Evolutionary conservation across 2,329 filamentous ascomycete genomes (phyloP).

Genomic region (Fusarium floridanum): DNA sequence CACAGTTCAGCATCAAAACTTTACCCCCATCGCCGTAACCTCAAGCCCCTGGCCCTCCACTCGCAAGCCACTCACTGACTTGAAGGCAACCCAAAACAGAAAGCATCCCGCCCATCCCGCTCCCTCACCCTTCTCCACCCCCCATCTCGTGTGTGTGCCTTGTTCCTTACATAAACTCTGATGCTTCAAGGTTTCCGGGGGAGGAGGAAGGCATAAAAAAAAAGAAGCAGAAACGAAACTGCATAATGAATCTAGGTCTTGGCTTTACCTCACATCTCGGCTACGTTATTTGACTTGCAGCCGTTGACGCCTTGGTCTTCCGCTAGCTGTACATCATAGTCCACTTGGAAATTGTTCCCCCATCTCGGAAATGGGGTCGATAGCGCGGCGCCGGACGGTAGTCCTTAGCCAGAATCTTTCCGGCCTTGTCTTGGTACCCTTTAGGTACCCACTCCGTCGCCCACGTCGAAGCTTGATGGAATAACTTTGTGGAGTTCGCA

Average conservation of each 20-base stretch:
- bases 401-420: neutral
- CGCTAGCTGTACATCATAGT: neutral
- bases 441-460: slow-evolving; percentile 14
- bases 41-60: slow-evolving; percentile 2
- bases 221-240: neutral
- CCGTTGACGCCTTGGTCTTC: neutral
- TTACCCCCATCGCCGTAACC: slow-evolving; percentile 14
- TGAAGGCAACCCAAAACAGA: slow-evolving; percentile 10
- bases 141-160: neutral
- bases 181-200: neutral
- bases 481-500: slow-evolving; percentile 9
- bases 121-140: slow-evolving; percentile 11
- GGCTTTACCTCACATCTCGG: neutral
- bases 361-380: neutral
- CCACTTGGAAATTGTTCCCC: neutral
- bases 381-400: neutral
- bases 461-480: slow-evolving; percentile 29
- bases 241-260: neutral
- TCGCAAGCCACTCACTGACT: slow-evolving; percentile 20
- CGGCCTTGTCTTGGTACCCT: slow-evolving; percentile 1
- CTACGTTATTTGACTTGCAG: slow-evolving; percentile 3
- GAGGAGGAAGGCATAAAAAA: neutral
- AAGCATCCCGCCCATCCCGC: neutral
- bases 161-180: slow-evolving; percentile 2
- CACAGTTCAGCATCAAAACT: slow-evolving; percentile 17